Percentiles rank a stretch among this genome's conserved stretches.
Conservation (phyloP, 2,329 filamentous ascomycete genomes). For the Cladosporium sp. region DNA sequence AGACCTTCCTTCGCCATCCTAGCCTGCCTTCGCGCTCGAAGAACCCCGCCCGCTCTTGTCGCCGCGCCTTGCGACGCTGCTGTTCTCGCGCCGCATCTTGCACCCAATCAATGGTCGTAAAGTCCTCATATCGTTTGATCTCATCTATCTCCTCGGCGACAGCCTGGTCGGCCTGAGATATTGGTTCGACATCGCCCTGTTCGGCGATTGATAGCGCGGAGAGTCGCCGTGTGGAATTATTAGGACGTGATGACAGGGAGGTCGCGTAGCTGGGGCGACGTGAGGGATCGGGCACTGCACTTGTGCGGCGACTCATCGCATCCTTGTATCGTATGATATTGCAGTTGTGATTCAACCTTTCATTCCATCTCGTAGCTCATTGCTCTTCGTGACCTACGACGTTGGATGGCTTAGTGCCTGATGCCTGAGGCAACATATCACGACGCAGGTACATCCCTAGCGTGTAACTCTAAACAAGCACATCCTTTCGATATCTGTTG, state of each 20-base stretch:
- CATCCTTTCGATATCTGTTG: no score
- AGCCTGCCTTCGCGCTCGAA: slow-evolving; percentile 64
- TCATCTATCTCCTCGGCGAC: slow-evolving; percentile 94
- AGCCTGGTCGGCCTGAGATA: slow-evolving; percentile 58
- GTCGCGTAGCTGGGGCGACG: slow-evolving; percentile 32
- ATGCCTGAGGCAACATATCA: not conserved
- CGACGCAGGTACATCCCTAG: no score
- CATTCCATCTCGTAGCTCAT: not conserved
- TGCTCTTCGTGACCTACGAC: not conserved
- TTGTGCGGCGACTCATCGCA: slow-evolving; percentile 43
- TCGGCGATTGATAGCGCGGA: slow-evolving; percentile 63
- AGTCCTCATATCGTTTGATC: slow-evolving; percentile 97
- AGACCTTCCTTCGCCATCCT: slow-evolving; percentile 75
- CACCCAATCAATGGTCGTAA: slow-evolving; percentile 98
- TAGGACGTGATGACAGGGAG: slow-evolving; percentile 36
- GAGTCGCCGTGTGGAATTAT: slow-evolving; percentile 61
- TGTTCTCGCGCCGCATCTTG: slow-evolving; percentile 94
- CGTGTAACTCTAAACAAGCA: no score
- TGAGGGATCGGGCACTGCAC: slow-evolving; percentile 21
- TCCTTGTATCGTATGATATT: slow-evolving; percentile 20
- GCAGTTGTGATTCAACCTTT: not conserved
- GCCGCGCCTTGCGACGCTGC: slow-evolving; percentile 68
- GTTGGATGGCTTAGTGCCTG: not conserved
- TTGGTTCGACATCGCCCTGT: slow-evolving; percentile 52
- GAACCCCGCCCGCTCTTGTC: slow-evolving; percentile 66